Evolutionary conservation across 2,329 filamentous ascomycete genomes (phyloP).

Genomic region (Fusarium nurragi): DNA sequence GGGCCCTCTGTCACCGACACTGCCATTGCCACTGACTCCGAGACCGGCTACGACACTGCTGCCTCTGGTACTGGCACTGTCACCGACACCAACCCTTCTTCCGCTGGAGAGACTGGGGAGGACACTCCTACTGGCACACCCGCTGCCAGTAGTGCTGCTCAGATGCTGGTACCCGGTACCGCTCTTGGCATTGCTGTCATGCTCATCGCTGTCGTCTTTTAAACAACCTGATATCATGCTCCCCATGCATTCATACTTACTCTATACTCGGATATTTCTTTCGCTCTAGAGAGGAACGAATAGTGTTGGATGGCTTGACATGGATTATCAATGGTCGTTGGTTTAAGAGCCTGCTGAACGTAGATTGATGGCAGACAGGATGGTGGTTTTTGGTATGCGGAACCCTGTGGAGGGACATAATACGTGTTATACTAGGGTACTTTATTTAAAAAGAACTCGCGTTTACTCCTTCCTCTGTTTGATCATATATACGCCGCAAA

Average conservation of each 20-base stretch:
- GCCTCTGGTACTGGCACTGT: no score
- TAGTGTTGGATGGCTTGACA: conserved; percentile 29
- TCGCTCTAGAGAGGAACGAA: conserved; percentile 20
- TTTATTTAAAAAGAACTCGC: conserved; percentile 35
- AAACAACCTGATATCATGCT: conserved; percentile 22
- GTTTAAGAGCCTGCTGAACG: conserved; percentile 22
- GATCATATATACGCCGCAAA: conserved; percentile 8
- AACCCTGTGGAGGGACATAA: conserved; percentile 36
- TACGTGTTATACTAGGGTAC: conserved; percentile 43
- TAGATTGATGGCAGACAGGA: conserved; percentile 36
- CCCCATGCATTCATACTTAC: conserved; percentile 16
- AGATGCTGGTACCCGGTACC: conserved; percentile 36
- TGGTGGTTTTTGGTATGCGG: conserved; percentile 38
- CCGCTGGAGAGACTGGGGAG: conserved; percentile 28
- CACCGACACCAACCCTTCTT: conserved; percentile 22
- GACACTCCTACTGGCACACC: conserved; percentile 41
- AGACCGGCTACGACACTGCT: conserved; percentile 21
- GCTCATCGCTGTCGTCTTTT: conserved; percentile 43
- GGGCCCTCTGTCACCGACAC: conserved; percentile 32
- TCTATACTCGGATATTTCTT: conserved; percentile 26
- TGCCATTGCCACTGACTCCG: conserved; percentile 30
- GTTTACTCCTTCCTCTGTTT: conserved; percentile 10
- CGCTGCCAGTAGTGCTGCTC: conserved; percentile 47
- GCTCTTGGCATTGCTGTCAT: conserved; percentile 43
- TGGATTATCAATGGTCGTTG: conserved; percentile 21